phyloP scores from a whole-genome alignment of 1,284 basidiomycete species.

The Pseudozyma sp. region DNA sequence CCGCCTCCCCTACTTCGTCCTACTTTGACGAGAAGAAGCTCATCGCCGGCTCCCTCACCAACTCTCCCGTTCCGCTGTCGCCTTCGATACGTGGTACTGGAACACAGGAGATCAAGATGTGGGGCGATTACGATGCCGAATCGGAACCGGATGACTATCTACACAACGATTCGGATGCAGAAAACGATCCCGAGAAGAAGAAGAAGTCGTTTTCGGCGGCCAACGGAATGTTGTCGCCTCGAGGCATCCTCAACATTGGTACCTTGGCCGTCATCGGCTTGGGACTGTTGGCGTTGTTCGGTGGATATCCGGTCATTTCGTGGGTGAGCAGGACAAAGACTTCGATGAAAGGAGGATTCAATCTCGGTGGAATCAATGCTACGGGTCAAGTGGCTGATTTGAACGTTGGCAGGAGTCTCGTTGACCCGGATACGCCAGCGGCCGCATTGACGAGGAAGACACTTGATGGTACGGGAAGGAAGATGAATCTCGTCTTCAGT shows the following conservation, averaged over 20 bases:
- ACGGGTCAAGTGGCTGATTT: constrained; percentile 43
- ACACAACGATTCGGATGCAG: constrained; percentile 39
- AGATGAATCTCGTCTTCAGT: constrained; percentile 62
- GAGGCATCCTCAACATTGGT: constrained; percentile 52
- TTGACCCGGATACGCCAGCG: constrained; percentile 61
- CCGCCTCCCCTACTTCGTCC: constrained; percentile 9
- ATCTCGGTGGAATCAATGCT: constrained; percentile 48
- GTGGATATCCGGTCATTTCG: constrained; percentile 52
- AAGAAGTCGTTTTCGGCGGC: neutral
- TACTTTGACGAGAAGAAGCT: constrained; percentile 43
- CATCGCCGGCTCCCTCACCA: neutral
- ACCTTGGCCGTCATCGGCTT: constrained; percentile 34
- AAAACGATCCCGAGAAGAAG: constrained; percentile 46
- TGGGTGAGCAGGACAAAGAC: constrained; percentile 11
- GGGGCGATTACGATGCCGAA: constrained; percentile 36
- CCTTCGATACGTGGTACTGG: constrained; percentile 7
- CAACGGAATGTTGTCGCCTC: constrained; percentile 15
- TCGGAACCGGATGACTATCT: constrained; percentile 36
- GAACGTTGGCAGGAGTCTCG: constrained; percentile 30
- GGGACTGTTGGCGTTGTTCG: constrained; percentile 49
- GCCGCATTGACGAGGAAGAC: constrained; percentile 30
- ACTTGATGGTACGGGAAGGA: constrained; percentile 26
- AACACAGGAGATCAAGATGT: constrained; percentile 30
- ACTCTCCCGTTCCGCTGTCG: constrained; percentile 11
- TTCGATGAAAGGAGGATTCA: constrained; percentile 42